Percentiles rank a stretch among this genome's conserved stretches.
These are phyloP conservation scores for Panicum virgatum DNA, from an alignment of 202 grass and related monocot species.

Conservation along the genomic window DNA sequence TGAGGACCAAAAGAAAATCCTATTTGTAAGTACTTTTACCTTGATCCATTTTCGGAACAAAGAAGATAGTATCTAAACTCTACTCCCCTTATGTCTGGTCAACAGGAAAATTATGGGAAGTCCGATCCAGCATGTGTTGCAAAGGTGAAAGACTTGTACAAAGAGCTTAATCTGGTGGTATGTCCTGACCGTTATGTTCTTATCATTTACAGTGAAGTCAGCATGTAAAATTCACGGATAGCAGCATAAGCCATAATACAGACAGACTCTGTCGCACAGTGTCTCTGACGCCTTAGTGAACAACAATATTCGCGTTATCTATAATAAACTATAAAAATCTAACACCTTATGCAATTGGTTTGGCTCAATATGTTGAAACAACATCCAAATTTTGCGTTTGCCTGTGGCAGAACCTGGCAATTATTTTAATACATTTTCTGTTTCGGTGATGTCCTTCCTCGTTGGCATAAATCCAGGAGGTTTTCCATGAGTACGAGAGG, in stretches of 20 bases:
- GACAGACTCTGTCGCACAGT: neutral
- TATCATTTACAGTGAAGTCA: slow-evolving; percentile 8
- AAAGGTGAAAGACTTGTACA: slow-evolving; percentile 93
- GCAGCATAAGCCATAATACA: neutral
- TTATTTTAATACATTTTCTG: neutral
- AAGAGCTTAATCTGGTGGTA: slow-evolving; percentile 89
- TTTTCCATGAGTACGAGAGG: slow-evolving; percentile 74
- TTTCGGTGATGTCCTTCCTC: slow-evolving; percentile 13
- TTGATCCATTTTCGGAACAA: slow-evolving; percentile 18
- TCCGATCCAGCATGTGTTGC: slow-evolving; percentile 72
- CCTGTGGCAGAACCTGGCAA: neutral
- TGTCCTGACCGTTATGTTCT: slow-evolving; percentile 25
- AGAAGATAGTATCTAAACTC: neutral
- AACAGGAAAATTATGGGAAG: slow-evolving; percentile 93
- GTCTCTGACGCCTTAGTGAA: neutral
- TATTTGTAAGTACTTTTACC: slow-evolving; percentile 57
- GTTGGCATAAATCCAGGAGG: slow-evolving; percentile 38
- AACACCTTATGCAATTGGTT: neutral
- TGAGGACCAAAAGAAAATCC: slow-evolving; percentile 59
- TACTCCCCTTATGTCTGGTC: neutral
- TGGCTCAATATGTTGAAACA: slow-evolving; percentile 25
- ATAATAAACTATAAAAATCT: neutral
- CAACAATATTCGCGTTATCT: neutral
- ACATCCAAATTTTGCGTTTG: neutral
- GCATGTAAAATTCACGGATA: neutral